Evolutionary conservation across 768 basidiomycete species (phyloP), one percentile per base, ranked within the genome.

Genomic region (Mycena crocata): DNA sequence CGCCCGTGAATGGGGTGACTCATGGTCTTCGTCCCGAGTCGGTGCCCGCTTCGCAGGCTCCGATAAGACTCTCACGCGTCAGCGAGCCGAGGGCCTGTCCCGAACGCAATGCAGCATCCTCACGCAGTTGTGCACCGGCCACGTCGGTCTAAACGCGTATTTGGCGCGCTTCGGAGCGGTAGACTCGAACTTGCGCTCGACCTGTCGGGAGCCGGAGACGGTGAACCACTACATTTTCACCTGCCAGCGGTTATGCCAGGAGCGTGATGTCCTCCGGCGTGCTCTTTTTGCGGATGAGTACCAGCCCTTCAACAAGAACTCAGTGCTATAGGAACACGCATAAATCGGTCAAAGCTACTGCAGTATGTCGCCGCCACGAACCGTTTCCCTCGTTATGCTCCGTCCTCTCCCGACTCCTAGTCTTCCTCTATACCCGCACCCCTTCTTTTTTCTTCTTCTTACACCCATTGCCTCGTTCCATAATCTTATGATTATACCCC

Each of bases 91-190:
- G 2, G 44, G 23, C 56, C 55, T 75, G 15, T 66, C 68, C 1
- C 57, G 69, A 8, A 37, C 46, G 1, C 69, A 75, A 19, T 61
- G 71, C n/a, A 64, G 66, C 19, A 23, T 76, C 6, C 64, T 79
- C n/a, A 66, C 74, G 17, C 79, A 80, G 50, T 72, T 81, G 14
- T 57, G 77, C 6, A 76, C 76, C 2, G 76, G 76, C 3, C 79
- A 81, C 46, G 64, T 63, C 6, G 73, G 74, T 0, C 73, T 80
- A 0, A 73, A 77, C 46, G 32, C 59, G 10, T 73, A 79, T 67
- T 74, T 84, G 1, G 42, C 73, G 37, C 31, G 62, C 40, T 69
- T 76, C 48, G 34, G 49, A 5, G 54, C 52, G 15, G 40, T 49
- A 2, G 67, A 70, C 51, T 63, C 71, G 5, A 13, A 9, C 28